These are phyloP conservation scores for Calonectria fujianensis DNA, from an alignment of 2,329 filamentous ascomycete genomes.

Conservation along the genomic window DNA sequence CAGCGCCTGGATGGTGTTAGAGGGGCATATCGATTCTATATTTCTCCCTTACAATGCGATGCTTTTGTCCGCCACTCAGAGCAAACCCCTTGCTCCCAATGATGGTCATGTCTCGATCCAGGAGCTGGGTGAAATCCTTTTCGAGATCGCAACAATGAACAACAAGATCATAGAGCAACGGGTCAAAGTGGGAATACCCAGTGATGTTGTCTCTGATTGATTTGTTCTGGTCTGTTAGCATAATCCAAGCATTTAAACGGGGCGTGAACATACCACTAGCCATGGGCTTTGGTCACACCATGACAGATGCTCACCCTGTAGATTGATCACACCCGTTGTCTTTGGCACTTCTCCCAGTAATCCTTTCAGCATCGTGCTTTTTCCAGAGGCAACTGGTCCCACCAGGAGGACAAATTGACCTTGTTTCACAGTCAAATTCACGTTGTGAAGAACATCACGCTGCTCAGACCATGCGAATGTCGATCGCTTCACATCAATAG, in stretches of 20 bases:
- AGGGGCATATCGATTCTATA: neutral
- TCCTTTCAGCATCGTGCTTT: conserved; percentile 65
- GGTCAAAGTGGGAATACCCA: conserved; percentile 55
- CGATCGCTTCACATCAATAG: conserved; percentile 49
- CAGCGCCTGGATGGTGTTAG: conserved; percentile 55
- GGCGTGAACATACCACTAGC: conserved; percentile 52
- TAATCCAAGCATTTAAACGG: neutral
- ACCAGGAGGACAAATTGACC: conserved; percentile 63
- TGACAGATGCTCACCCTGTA: conserved; percentile 45
- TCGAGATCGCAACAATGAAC: conserved; percentile 58
- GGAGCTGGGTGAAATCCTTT: conserved; percentile 58
- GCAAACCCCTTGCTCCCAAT: conserved; percentile 67
- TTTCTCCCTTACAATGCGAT: conserved; percentile 59
- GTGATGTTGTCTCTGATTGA: conserved; percentile 61
- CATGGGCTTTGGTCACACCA: conserved; percentile 62
- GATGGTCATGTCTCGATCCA: conserved; percentile 61
- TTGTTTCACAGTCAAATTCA: conserved; percentile 58
- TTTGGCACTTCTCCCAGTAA: conserved; percentile 59
- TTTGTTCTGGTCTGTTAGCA: conserved; percentile 53
- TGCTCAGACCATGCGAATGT: conserved; percentile 61
- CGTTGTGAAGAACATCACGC: conserved; percentile 53
- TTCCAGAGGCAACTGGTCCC: conserved; percentile 67
- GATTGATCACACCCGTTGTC: conserved; percentile 45
- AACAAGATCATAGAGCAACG: conserved; percentile 51
- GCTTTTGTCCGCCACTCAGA: conserved; percentile 68